Base-by-base conservation (phyloP, 2,329 filamentous ascomycete species). In the Ascosphaera apis region DNA sequence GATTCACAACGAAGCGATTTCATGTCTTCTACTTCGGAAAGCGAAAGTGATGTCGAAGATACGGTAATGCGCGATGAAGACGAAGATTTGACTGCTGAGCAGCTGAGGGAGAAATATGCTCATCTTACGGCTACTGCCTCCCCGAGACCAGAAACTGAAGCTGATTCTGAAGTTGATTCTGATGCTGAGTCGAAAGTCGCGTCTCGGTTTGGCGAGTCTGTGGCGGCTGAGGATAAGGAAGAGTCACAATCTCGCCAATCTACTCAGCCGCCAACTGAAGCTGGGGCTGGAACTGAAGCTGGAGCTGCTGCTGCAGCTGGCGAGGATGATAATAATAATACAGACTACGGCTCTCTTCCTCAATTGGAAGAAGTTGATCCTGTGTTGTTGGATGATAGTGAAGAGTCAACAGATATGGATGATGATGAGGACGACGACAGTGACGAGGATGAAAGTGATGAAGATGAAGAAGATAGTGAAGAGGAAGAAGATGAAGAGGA, bases 351-450 rank as follows among this genome's bases (percentile, higher is more conserved):
- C 34, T 21, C 13, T 19, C 15, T 13, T n/a, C 12, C 17, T 9
- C 33, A 52, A 21, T 40, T 61, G 11, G 57, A 62, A 27, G 56
- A 61, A 37, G 53, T 61, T 23, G 57, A 61, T 42, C 53, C 59
- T 11, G 43, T 55, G 33, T 45, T 62, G 31, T 49, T 61, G 40
- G 59, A 62, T 40, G 57, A 57, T 28, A 60, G 55, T 38, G 58
- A 61, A 34, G 53, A 52, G 31, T 61, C 56, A 25, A 60, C 58
- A 1, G 60, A 65, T 41, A 59, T 58, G 53, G 58, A 61, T 32
- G 54, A 56, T 39, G 61, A 62, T 40, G 61, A 60, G 47, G 56
- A 57, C 23, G 54, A 61, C 32, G 61, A 65, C 19, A 57, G 51
- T 38, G 54, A 55, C 27, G 56, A 55, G 12, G 58, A 57, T 18